Evolutionary conservation across 306 rosid species (phyloP).

Genomic region (Inga leiocalycina): DNA sequence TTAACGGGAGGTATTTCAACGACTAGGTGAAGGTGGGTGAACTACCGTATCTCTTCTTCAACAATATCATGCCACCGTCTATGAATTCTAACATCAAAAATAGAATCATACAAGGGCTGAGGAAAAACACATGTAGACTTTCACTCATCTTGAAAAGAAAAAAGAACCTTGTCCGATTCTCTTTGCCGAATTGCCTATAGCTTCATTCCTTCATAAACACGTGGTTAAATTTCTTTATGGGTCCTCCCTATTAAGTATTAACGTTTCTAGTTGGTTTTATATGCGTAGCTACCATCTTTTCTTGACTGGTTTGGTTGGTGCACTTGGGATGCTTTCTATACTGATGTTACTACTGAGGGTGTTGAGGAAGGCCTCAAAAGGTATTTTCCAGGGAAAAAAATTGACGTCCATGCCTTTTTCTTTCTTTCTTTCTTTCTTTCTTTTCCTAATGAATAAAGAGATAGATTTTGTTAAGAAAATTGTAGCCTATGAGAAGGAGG

Average conservation of each 20-base stretch:
- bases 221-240: no score
- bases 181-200: background rate
- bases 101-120: constrained; percentile 51
- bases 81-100: no score
- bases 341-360: constrained; percentile 95
- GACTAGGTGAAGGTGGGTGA: no score
- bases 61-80: no score
- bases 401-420: no score
- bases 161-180: constrained; percentile 35
- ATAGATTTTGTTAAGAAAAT: constrained; percentile 20
- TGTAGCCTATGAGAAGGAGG: constrained; percentile 88
- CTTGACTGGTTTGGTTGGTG: constrained; percentile 99
- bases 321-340: constrained; percentile 99
- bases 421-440: no score
- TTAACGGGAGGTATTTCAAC: no score
- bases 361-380: constrained; percentile 87
- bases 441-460: background rate
- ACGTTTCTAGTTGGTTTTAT: constrained; percentile 12
- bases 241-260: no score
- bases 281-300: constrained; percentile 74
- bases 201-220: no score
- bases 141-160: constrained; percentile 87
- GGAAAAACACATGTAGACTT: constrained; percentile 84
- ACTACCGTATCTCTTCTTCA: no score
- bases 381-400: constrained; percentile 32